Base-by-base conservation (phyloP, 2,329 filamentous ascomycete species). In the Penicillium polonicum region DNA sequence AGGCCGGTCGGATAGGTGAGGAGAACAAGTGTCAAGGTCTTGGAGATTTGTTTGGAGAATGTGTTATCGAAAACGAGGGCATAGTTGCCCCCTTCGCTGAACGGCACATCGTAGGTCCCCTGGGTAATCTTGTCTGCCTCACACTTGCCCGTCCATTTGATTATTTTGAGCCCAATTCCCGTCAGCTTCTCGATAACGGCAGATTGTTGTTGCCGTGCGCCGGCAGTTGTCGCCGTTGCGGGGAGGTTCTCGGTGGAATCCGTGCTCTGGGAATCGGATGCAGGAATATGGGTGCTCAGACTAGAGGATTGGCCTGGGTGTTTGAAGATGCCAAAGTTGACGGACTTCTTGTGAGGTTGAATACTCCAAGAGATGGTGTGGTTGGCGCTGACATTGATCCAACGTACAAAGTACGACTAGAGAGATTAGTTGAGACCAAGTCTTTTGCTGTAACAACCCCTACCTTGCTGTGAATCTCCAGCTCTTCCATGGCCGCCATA, bases 291-390 rank as follows among this genome's bases (percentile, higher is more conserved):
- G 59, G 72, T 80, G 59, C 73, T 76, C 38, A 78, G 76, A 61
- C 84, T 81, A 64, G 81, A 81, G 59, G 81, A 74, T 64, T 84
- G 88, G 65, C 92, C 92, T 2, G 94, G 93, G 74, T 97, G 94
- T 74, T 97, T 97, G 77, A 99, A 95, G 70, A 99, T 89, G 71
- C 92, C 94, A 74, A 99, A 96, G 78, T 97, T 97, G 76, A 99
- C 89, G 58, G 93, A 97, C 79, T 97, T 97, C 80, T 96, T 97
- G 76, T 97, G 92, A 43, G 94, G 94, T 72, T 97, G 92, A 39
- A 99, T 86, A 70, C 91, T 97, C 94, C 94, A 99, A 17, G 92
- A 96, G 68, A 99, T 92, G 50, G 92, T 96, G 75, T 96, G 88
- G 53, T 89, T 89, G 63, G 91, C 88, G 55, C 92, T 88, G 66